Conservation (phyloP, 2,329 filamentous ascomycete species). For the Teratosphaeria epicoccoides region DNA sequence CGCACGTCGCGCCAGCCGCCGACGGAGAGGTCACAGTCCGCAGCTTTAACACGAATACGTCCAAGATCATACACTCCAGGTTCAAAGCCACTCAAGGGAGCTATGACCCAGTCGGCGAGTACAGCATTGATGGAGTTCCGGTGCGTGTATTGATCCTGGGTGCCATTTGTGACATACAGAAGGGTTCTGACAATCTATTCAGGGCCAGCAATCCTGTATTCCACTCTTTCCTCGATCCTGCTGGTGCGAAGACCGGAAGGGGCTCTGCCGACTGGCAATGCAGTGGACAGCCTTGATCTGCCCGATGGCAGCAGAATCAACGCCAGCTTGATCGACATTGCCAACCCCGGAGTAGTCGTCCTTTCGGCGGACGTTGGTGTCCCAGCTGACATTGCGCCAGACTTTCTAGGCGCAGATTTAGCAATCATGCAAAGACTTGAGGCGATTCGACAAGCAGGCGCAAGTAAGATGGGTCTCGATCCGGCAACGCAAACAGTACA, state of each 20-base stretch:
- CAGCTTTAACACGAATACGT: constrained; percentile 62
- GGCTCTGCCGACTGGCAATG: constrained; percentile 49
- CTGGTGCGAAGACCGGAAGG: constrained; percentile 53
- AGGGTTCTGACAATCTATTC: too few species aligned
- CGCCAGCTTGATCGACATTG: constrained; percentile 52
- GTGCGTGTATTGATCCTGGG: too few species aligned
- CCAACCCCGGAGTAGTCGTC: constrained; percentile 55
- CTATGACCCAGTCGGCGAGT: constrained; percentile 37
- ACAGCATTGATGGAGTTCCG: constrained; percentile 54
- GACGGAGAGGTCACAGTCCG: constrained; percentile 38
- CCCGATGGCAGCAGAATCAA: constrained; percentile 30
- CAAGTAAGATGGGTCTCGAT: constrained; percentile 50
- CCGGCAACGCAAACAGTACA: constrained; percentile 44
- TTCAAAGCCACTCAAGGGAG: constrained; percentile 44
- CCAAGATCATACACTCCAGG: constrained; percentile 49
- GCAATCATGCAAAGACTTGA: constrained; percentile 44
- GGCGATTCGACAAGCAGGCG: constrained; percentile 46
- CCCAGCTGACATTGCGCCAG: constrained; percentile 37
- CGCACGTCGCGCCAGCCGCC: constrained; percentile 18
- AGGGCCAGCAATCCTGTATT: constrained; percentile 48
- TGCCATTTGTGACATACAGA: too few species aligned
- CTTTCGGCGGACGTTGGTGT: constrained; percentile 43
- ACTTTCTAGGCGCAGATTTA: constrained; percentile 43
- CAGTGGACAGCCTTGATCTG: constrained; percentile 38
- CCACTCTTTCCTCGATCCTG: constrained; percentile 53